Evolutionary conservation across 768 basidiomycete species (phyloP).

Genomic region (Hypholoma sublateritium): DNA sequence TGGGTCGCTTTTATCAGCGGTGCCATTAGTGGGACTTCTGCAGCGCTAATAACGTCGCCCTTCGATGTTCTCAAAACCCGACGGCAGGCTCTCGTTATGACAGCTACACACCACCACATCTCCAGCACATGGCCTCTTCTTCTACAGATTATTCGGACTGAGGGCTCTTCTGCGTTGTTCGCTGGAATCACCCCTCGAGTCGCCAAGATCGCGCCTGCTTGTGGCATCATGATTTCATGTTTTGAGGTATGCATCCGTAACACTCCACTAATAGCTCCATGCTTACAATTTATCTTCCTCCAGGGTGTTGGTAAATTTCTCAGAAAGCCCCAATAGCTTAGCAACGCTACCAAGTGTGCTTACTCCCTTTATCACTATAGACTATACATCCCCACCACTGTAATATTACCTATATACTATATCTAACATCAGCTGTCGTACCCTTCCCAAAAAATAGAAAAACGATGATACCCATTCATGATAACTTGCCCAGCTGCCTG

Average conservation of each 20-base stretch:
- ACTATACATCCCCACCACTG: constrained; percentile 20
- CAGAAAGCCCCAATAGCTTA: constrained; percentile 29
- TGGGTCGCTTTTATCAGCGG: constrained; percentile 87
- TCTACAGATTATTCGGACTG: constrained; percentile 68
- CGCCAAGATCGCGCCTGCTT: constrained; percentile 95
- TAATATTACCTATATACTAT: constrained; percentile 27
- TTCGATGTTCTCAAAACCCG: constrained; percentile 98
- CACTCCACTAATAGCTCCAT: constrained; percentile 6
- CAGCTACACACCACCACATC: constrained; percentile 38
- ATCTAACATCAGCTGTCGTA: constrained; percentile 9
- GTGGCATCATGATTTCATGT: constrained; percentile 97
- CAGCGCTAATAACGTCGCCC: constrained; percentile 88
- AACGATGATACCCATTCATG: constrained; percentile 31
- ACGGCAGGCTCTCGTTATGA: constrained; percentile 81
- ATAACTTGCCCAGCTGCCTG: constrained; percentile 79
- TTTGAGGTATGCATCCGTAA: constrained; percentile 66
- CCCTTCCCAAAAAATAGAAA: neutral
- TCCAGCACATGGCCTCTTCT: constrained; percentile 65
- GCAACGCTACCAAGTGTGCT: neutral
- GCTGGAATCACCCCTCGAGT: constrained; percentile 86
- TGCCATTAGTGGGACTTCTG: constrained; percentile 81
- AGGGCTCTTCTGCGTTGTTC: constrained; percentile 78
- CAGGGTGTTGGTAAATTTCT: constrained; percentile 64
- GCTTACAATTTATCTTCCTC: neutral
- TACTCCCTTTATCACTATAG: constrained; percentile 10